Base-by-base conservation (phyloP, 2,329 filamentous ascomycete species). In the Sordariomycetes sp. region DNA sequence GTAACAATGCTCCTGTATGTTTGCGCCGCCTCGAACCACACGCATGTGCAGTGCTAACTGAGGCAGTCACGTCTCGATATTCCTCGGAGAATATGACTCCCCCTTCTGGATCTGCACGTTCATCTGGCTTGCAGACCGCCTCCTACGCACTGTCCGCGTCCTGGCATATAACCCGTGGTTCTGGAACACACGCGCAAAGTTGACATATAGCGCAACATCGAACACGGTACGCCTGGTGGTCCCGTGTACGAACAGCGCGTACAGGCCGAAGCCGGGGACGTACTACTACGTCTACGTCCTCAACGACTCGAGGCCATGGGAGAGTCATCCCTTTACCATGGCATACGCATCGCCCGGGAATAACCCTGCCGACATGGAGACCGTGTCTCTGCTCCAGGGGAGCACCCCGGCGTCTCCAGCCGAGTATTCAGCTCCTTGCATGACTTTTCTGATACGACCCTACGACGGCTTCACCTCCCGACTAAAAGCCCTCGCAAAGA, bases 1-100 rank as follows among this genome's bases (percentile, higher is more conserved):
- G 64, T 75, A 35, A 73, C 74, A 0, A 76, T 81, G 71, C 76
- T 77, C 42, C 74, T 74, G 74, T 78, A 68, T 61, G 77, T 69
- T 3, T 65, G 65, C n/a, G 20, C 51, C 50, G 12, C 36, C 36
- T 10, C 13, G 36, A 12, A 39, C 36, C 10, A n/a, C n/a, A n/a
- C n/a, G n/a, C n/a, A n/a, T n/a, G n/a, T 39, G 10, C 39, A 6
- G 13, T 45, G 15, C 39, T 7, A 10, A 8, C 45, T 24, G 24
- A 50, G 7, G 22, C n/a, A 69, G 77, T 57, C 69, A 84, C 61
- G 68, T 80, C 58, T 69, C 79, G n/a, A 77, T 81, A 24, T 80
- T 80, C 59, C 64, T 69, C 6, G 73, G 73, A 22, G 66, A 72
- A 53, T 81, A 74, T 58, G 74, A 80, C 56, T 62, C 65, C 10